A percentile compares a stretch with the other conserved stretches of the same genome.
phyloP scores from a whole-genome alignment of 495 filamentous ascomycete genomes.

The Trichoderma parareesei region DNA sequence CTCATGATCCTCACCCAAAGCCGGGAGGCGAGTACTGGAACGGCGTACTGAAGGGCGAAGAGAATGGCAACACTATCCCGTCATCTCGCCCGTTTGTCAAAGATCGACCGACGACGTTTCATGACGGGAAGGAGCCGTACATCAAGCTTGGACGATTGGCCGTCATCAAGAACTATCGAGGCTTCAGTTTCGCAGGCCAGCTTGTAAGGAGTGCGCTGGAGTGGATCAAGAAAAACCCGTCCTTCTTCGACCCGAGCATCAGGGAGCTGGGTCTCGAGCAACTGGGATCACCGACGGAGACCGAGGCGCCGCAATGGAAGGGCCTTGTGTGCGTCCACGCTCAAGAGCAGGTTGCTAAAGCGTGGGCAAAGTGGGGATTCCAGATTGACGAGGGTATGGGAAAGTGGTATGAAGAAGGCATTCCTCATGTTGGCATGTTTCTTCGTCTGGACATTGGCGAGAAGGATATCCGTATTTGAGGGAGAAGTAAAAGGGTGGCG shows the following conservation, averaged over 20 bases:
- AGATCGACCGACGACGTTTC: slow-evolving; percentile 35
- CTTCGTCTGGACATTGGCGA: slow-evolving; percentile 23
- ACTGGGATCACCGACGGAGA: slow-evolving; percentile 21
- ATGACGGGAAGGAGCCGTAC: slow-evolving; percentile 60
- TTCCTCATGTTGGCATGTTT: slow-evolving; percentile 79
- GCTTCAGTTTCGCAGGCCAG: slow-evolving; percentile 50
- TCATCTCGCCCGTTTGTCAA: slow-evolving; percentile 19
- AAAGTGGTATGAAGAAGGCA: slow-evolving; percentile 74
- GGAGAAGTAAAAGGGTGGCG: not conserved
- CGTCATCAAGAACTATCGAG: slow-evolving; percentile 52
- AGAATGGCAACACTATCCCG: slow-evolving; percentile 7
- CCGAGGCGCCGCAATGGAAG: slow-evolving; percentile 45
- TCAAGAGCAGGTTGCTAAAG: slow-evolving; percentile 49
- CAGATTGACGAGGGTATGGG: slow-evolving; percentile 61
- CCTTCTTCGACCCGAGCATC: slow-evolving; percentile 40
- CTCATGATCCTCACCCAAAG: slow-evolving; percentile 52
- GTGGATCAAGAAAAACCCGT: slow-evolving; percentile 53
- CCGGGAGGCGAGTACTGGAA: slow-evolving; percentile 33
- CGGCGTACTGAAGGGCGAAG: slow-evolving; percentile 19
- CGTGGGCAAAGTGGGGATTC: slow-evolving; percentile 65
- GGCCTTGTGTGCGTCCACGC: slow-evolving; percentile 71
- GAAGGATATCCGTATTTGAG: slow-evolving; percentile 6
- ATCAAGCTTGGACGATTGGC: slow-evolving; percentile 74
- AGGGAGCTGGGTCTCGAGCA: slow-evolving; percentile 35
- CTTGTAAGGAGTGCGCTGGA: slow-evolving; percentile 53